phyloP scores from a whole-genome alignment of 225 moss, liverwort and hornwort species.

The Sphagnum tenellum region DNA sequence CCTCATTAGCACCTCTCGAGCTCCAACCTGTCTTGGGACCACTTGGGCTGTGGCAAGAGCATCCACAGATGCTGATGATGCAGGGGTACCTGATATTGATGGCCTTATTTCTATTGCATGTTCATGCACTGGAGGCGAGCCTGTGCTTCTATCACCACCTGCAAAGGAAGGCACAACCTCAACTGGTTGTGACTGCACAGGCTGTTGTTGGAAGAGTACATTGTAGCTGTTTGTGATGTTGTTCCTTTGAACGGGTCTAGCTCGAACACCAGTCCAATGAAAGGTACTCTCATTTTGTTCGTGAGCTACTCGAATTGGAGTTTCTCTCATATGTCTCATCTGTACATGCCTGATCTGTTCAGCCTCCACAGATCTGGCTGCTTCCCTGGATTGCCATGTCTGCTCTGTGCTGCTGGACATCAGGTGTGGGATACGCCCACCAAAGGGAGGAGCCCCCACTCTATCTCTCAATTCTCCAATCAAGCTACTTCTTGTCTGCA shows the following conservation, averaged over 20 bases:
- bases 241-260: constrained; percentile 8
- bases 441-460: constrained; percentile 36
- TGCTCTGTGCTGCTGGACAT: neutral
- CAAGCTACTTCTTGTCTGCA: too few species aligned
- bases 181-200: too few species aligned
- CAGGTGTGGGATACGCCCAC: constrained; percentile 28
- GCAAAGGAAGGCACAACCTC: too few species aligned
- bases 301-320: constrained; percentile 43
- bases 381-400: constrained; percentile 13
- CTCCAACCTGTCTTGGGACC: too few species aligned
- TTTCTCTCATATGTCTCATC: constrained; percentile 30
- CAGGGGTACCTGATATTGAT: too few species aligned
- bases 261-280: constrained; percentile 23
- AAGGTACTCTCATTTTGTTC: constrained; percentile 49
- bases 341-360: constrained; percentile 10
- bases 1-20: too few species aligned
- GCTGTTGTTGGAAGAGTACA: too few species aligned
- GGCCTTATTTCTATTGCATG: too few species aligned
- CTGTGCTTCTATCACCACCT: too few species aligned
- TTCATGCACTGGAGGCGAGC: too few species aligned
- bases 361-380: constrained; percentile 4
- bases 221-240: neutral
- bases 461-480: constrained; percentile 30
- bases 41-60: too few species aligned
- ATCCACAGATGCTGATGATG: too few species aligned